Percentiles rank a stretch among this genome's conserved stretches.
Evolutionary conservation across 345 rosid species (phyloP).

Genomic region (Lepidium aucheri): DNA sequence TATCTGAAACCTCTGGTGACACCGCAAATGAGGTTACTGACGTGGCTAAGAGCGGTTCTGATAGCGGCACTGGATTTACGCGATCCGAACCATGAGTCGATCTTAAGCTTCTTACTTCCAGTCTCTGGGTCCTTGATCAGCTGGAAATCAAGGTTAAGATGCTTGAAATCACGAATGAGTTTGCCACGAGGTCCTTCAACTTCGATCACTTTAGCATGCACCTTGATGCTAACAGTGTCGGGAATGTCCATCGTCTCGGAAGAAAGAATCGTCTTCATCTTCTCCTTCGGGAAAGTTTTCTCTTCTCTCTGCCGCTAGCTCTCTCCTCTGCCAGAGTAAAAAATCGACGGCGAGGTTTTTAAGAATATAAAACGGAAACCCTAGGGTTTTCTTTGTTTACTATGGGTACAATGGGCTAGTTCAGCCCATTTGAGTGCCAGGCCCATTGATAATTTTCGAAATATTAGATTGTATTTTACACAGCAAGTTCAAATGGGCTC

Average conservation of each 20-base stretch:
- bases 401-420: no score
- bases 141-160: constrained; percentile 58
- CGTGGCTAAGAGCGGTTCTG: constrained; percentile 65
- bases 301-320: no score
- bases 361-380: no score
- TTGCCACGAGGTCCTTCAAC: constrained; percentile 60
- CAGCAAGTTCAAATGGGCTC: no score
- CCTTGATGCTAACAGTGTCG: constrained; percentile 42
- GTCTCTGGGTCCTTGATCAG: constrained; percentile 41
- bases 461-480: no score
- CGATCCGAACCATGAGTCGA: constrained; percentile 56
- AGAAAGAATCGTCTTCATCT: constrained; percentile 49
- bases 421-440: no score
- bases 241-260: constrained; percentile 67
- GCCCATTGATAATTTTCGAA: no score
- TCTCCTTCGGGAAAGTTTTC: background rate
- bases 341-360: no score
- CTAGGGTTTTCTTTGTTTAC: no score
- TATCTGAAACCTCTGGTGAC: constrained; percentile 68
- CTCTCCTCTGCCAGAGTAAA: no score
- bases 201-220: constrained; percentile 46
- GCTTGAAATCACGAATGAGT: constrained; percentile 54
- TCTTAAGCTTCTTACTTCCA: constrained; percentile 43
- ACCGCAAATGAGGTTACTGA: constrained; percentile 57
- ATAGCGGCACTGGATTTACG: constrained; percentile 57